Evolutionary conservation across 1,284 basidiomycete species (phyloP).

Genomic region (Takashimella koratensis): DNA sequence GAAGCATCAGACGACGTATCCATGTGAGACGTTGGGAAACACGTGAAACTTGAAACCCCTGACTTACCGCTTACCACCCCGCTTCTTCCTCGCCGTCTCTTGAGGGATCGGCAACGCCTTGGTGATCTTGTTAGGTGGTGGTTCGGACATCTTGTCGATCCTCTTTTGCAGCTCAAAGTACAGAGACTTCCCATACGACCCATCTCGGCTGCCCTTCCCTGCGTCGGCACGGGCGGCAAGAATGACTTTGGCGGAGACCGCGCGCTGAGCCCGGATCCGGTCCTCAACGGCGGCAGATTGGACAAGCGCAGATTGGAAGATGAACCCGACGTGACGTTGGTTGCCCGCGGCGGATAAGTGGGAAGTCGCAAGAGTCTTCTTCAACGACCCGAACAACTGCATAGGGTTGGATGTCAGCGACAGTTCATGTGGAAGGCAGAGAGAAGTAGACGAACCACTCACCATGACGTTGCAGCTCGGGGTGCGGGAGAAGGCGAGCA

Average conservation of each 20-base stretch:
- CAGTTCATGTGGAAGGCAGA: conserved; percentile 1
- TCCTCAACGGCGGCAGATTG: conserved; percentile 85
- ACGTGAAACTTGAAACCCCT: neutral
- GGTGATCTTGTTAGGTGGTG: conserved; percentile 86
- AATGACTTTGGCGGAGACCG: conserved; percentile 85
- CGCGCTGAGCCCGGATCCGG: conserved; percentile 85
- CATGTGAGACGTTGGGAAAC: neutral
- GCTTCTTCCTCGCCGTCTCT: conserved; percentile 90
- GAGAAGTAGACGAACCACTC: conserved; percentile 32
- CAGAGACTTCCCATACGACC: conserved; percentile 76
- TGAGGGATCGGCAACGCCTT: conserved; percentile 96
- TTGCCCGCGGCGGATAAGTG: conserved; percentile 62
- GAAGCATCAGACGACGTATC: too few species aligned
- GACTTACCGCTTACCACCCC: conserved; percentile 83
- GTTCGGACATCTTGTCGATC: conserved; percentile 87
- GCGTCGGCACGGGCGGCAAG: conserved; percentile 91
- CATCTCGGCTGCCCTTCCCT: conserved; percentile 69
- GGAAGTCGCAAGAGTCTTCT: conserved; percentile 77
- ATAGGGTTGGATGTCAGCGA: neutral
- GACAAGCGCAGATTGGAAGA: conserved; percentile 88
- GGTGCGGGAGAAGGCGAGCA: conserved; percentile 86
- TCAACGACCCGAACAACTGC: conserved; percentile 93
- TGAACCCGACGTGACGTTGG: conserved; percentile 91
- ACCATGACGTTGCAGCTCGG: conserved; percentile 95
- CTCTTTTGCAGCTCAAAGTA: conserved; percentile 85